Base-by-base conservation (phyloP, 148 eudicot genomes). In the Limonium bicolor region DNA sequence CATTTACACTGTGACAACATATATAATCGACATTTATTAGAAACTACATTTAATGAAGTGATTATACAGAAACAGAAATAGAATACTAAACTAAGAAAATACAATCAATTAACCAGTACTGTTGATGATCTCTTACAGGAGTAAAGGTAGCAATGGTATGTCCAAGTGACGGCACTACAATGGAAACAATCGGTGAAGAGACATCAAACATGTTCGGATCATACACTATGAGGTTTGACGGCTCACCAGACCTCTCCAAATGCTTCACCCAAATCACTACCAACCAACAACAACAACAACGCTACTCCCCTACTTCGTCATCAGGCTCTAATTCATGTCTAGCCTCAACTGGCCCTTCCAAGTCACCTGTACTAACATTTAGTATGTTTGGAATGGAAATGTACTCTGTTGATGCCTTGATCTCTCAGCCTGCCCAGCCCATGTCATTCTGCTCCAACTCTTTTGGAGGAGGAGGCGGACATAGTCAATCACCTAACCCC, bases 401-500 rank as follows among this genome's bases (percentile, higher is more conserved):
- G 67, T 90, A 73, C 50, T 30, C 56, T 0, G 94, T 67, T 34
- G 74, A 90, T 56, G 77, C 87, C 10, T 59, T 90, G 29, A 58
- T 85, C 26, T 73, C 94, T 55, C 82, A 81, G 59, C 99, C 99
- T 33, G 65, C 72, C 15, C 44, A 81, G 45, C 94, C 95, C 17
- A 61, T 60, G 82, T 51, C 93, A 43, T 66, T 55, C 42, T 90
- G 95, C 48, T 63, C 69, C 2, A n/a, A n/a, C n/a, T n/a, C n/a
- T n/a, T n/a, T n/a, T n/a, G n/a, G n/a, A n/a, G n/a, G n/a, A n/a
- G n/a, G n/a, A n/a, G 54, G 40, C 5, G 55, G 81, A 7, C 9
- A 50, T 11, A 2, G 56, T 27, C 61, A 79, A 1, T 41, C 38
- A 3, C 30, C 46, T 1, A 11, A 34, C 0, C 27, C 61, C 5